Base-by-base conservation (phyloP, 148 eudicot species). In the Selenicereus undatus region DNA sequence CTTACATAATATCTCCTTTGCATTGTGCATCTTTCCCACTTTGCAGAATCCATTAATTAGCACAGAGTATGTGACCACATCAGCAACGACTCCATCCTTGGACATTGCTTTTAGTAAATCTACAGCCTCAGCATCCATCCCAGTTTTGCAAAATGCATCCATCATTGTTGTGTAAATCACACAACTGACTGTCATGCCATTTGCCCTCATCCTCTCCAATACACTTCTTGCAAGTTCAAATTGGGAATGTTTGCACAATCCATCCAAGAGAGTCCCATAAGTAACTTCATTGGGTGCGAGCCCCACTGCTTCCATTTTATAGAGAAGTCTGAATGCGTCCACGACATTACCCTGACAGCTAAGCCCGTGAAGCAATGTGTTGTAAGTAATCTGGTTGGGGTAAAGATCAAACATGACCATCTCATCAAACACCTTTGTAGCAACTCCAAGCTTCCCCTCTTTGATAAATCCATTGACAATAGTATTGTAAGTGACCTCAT, bases 401-500 rank as follows among this genome's bases (percentile, higher is more conserved):
- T 72, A 42, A 76, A 93, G 85, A 76, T 86, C 85, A 66, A 81
- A 79, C 76, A 76, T 83, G 74, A 65, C 50, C 98, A 95, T 95
- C 86, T 95, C 94, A 77, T 90, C 83, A 66, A 86, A 93, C 80
- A 95, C 79, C 78, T 83, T 87, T 27, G 56, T 73, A 22, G 97
- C 98, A 86, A 90, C 88, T 77, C 73, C 88, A 80, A 90, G 60
- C 89, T 95, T 89, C 48, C 90, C 94, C 77, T 93, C 98, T 73
- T 90, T 89, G 42, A 86, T 87, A 83, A 93, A 95, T 43, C 98
- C 97, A 50, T 86, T 87, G 74, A 95, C 83, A 82, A 95, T 90
- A 72, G 97, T 89, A 85, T 95, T 95, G 79, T 91, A 95, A 56
- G 93, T 91, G 80, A 90, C 92, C 78, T 68, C 87, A 83, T 89